Evolutionary conservation across 2,329 filamentous ascomycete species (phyloP).

Genomic region (Penicillium janthinellum): DNA sequence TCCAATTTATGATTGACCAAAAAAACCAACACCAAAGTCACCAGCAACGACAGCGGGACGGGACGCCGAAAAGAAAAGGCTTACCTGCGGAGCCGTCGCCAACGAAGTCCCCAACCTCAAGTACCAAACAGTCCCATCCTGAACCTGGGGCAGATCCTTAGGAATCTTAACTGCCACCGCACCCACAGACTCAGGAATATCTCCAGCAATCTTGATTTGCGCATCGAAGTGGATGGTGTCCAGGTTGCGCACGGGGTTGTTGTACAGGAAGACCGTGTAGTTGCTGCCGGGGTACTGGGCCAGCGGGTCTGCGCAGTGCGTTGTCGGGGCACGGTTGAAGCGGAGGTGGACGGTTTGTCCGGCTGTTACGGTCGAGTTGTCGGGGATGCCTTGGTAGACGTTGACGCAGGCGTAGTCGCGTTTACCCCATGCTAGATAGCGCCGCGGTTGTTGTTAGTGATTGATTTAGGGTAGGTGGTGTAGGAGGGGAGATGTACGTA

Average conservation of each 20-base stretch:
- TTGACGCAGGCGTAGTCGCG: slow-evolving; percentile 38
- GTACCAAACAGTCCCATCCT: slow-evolving; percentile 34
- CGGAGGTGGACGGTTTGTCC: slow-evolving; percentile 28
- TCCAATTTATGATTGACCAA: neutral
- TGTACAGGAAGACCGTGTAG: slow-evolving; percentile 35
- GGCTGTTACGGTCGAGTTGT: slow-evolving; percentile 32
- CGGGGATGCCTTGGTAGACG: slow-evolving; percentile 36
- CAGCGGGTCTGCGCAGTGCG: slow-evolving; percentile 27
- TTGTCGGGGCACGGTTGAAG: slow-evolving; percentile 32
- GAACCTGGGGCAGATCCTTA: slow-evolving; percentile 26
- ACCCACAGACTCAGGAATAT: slow-evolving; percentile 22
- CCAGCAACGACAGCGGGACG: no score
- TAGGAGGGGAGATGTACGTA: slow-evolving; percentile 22
- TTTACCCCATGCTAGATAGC: slow-evolving; percentile 35
- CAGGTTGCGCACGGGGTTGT: slow-evolving; percentile 31
- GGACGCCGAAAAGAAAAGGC: slow-evolving; percentile 1
- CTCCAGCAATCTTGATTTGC: slow-evolving; percentile 22
- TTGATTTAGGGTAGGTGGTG: neutral
- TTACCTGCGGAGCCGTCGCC: slow-evolving; percentile 32
- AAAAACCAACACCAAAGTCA: neutral
- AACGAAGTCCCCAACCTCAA: slow-evolving; percentile 29
- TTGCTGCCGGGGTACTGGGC: slow-evolving; percentile 22
- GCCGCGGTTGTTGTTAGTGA: neutral
- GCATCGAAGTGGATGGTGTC: slow-evolving; percentile 27
- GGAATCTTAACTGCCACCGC: slow-evolving; percentile 30